These are phyloP conservation scores for Talaromyces atroroseus DNA, from an alignment of 2,329 filamentous ascomycete genomes.

Conservation along the genomic window DNA sequence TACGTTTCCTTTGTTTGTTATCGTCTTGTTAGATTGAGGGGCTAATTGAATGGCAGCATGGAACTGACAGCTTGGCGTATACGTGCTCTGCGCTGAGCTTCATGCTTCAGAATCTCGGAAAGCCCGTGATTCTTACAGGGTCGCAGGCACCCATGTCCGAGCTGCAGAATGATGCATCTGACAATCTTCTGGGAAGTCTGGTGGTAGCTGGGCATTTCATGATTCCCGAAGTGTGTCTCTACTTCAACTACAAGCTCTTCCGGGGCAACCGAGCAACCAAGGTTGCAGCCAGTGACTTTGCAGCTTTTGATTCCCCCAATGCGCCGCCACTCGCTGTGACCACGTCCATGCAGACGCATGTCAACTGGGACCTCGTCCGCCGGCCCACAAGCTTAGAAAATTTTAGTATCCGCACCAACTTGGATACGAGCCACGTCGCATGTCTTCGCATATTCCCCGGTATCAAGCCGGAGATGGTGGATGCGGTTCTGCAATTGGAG, in stretches of 20 bases:
- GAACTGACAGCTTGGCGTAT: slow-evolving; percentile 84
- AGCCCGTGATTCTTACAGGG: slow-evolving; percentile 82
- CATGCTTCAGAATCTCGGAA: slow-evolving; percentile 86
- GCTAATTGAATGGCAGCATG: slow-evolving; percentile 48
- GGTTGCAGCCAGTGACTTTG: slow-evolving; percentile 77
- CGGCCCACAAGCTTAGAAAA: slow-evolving; percentile 68
- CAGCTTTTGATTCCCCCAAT: slow-evolving; percentile 87
- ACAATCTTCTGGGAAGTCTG: slow-evolving; percentile 81
- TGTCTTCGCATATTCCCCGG: slow-evolving; percentile 87
- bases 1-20: not conserved
- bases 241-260: slow-evolving; percentile 88
- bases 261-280: slow-evolving; percentile 85
- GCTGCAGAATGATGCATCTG: slow-evolving; percentile 83
- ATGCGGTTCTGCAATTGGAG: slow-evolving; percentile 72
- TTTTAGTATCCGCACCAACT: slow-evolving; percentile 66
- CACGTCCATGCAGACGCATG: slow-evolving; percentile 71
- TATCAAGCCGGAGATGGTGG: slow-evolving; percentile 89
- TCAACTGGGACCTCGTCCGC: slow-evolving; percentile 72
- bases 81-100: slow-evolving; percentile 87
- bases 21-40: not conserved
- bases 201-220: slow-evolving; percentile 89
- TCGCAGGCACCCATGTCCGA: slow-evolving; percentile 83
- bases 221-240: slow-evolving; percentile 87
- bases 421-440: slow-evolving; percentile 83
- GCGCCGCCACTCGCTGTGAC: slow-evolving; percentile 74